Evolutionary conservation across 164 flowering plant genomes (phyloP).

Genomic region (Warburgia ugandensis): DNA sequence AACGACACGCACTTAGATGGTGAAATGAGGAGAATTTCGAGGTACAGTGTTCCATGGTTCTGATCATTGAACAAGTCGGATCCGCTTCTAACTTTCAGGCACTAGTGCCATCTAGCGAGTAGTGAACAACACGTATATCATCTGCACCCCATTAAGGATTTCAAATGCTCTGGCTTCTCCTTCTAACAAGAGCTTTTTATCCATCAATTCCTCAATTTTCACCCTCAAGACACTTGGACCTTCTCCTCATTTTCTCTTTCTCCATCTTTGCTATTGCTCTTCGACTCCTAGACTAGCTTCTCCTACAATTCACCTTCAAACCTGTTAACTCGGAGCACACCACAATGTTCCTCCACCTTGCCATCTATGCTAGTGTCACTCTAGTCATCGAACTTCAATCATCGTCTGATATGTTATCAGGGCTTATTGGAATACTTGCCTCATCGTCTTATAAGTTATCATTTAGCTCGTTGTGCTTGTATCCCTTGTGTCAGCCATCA

Average conservation of each 20-base stretch:
- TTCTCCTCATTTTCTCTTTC: conserved; percentile 40
- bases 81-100: conserved; percentile 13
- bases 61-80: not conserved
- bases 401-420: conserved; percentile 26
- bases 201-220: conserved; percentile 27
- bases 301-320: conserved; percentile 34
- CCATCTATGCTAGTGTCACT: conserved; percentile 50
- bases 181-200: conserved; percentile 46
- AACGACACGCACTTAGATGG: too few relatives aligned
- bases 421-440: conserved; percentile 46
- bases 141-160: conserved; percentile 41
- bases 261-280: conserved; percentile 39
- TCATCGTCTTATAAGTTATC: conserved; percentile 63
- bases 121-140: too few relatives aligned
- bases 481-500: conserved; percentile 39
- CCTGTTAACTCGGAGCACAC: conserved; percentile 58
- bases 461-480: conserved; percentile 55
- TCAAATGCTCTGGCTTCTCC: conserved; percentile 28
- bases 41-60: not conserved
- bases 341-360: conserved; percentile 70
- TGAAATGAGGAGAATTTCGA: too few relatives aligned
- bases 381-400: conserved; percentile 37
- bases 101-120: too few relatives aligned
- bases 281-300: conserved; percentile 51
- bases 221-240: conserved; percentile 47